Percentiles rank a stretch among this genome's conserved stretches.
phyloP scores from a whole-genome alignment of 768 basidiomycete species.

The Amanita inopinata region DNA sequence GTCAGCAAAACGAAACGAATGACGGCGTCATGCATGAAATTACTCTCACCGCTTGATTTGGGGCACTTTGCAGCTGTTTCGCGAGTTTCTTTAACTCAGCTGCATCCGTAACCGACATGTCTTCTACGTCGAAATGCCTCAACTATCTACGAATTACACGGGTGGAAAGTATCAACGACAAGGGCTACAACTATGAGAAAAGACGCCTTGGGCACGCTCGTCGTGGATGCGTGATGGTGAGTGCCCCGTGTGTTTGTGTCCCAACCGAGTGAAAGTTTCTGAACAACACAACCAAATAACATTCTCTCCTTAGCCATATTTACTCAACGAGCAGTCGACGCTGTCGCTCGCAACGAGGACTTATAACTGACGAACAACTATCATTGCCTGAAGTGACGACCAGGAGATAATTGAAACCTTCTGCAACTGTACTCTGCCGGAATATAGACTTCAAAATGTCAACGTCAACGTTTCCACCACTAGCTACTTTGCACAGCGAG shows the following conservation, averaged over 20 bases:
- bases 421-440: no score
- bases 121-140: conserved; percentile 17
- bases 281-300: conserved; percentile 18
- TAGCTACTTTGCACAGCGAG: conserved; percentile 53
- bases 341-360: no score
- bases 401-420: no score
- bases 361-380: no score
- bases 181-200: conserved; percentile 6
- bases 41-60: conserved; percentile 44
- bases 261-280: neutral
- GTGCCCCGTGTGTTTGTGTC: neutral
- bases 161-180: conserved; percentile 11
- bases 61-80: conserved; percentile 63
- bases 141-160: conserved; percentile 27
- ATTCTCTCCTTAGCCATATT: conserved; percentile 9
- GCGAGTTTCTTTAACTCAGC: conserved; percentile 72
- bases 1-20: conserved; percentile 27
- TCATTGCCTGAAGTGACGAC: no score
- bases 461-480: conserved; percentile 47
- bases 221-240: conserved; percentile 9
- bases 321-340: no score
- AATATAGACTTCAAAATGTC: conserved; percentile 21
- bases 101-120: conserved; percentile 31
- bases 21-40: conserved; percentile 25
- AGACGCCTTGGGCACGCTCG: conserved; percentile 4